These are phyloP conservation scores for Magnolia kwangsiensis DNA, from an alignment of 164 flowering plant species.

Conservation along the genomic window DNA sequence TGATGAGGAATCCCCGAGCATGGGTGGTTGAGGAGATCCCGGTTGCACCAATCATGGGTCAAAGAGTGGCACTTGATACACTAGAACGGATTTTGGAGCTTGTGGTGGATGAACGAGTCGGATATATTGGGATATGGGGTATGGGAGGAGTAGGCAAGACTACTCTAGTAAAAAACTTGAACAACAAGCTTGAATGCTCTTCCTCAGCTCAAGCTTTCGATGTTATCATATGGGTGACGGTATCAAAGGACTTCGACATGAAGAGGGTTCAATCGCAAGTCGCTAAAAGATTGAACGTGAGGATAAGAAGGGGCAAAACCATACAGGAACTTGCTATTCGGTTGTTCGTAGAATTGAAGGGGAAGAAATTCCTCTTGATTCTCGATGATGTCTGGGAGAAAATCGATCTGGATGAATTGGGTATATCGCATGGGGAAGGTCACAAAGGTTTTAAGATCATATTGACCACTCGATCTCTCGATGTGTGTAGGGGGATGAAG, in stretches of 20 bases:
- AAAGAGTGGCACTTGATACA: neutral
- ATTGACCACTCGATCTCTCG: neutral
- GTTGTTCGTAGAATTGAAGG: neutral
- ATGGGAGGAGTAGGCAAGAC: conserved; percentile 13
- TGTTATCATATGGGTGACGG: neutral
- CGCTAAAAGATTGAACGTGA: neutral
- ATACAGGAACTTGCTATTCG: neutral
- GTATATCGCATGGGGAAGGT: neutral
- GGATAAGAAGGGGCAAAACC: neutral
- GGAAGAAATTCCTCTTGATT: neutral
- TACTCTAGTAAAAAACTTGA: neutral
- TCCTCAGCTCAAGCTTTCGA: neutral
- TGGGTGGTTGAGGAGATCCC: too few species aligned
- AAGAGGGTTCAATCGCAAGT: neutral
- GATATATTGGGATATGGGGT: conserved; percentile 4
- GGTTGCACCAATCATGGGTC: neutral
- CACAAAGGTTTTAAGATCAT: neutral
- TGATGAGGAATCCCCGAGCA: too few species aligned
- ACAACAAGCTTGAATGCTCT: neutral
- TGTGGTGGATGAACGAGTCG: neutral
- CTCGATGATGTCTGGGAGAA: conserved; percentile 5
- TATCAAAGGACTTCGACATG: neutral
- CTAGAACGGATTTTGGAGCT: neutral
- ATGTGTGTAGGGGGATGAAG: conserved; percentile 2
- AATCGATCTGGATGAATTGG: neutral